A percentile compares a stretch with the other conserved stretches of the same genome.
These are phyloP conservation scores for Aegilops bicornis DNA, from an alignment of 176 grass and related monocot species.

Conservation along the genomic window DNA sequence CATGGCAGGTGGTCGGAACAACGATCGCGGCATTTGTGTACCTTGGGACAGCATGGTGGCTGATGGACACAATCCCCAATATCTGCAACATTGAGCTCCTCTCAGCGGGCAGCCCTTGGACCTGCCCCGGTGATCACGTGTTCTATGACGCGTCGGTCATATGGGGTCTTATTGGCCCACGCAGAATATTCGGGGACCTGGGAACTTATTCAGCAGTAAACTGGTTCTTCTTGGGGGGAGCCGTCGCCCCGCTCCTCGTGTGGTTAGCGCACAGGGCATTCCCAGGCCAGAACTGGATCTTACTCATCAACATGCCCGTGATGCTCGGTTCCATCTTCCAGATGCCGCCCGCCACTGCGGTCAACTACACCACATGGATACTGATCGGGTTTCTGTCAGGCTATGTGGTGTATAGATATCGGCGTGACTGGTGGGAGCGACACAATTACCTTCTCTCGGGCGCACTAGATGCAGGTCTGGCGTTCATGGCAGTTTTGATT, in stretches of 20 bases:
- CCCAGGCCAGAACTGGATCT: constrained; percentile 55
- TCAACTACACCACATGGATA: constrained; percentile 79
- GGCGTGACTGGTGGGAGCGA: constrained; percentile 59
- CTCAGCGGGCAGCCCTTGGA: constrained; percentile 73
- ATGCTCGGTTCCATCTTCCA: constrained; percentile 47
- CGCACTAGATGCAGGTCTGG: constrained; percentile 51
- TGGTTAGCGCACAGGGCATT: constrained; percentile 45
- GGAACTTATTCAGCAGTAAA: constrained; percentile 59
- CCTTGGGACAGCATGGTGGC: constrained; percentile 82
- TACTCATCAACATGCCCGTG: constrained; percentile 70
- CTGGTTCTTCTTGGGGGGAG: constrained; percentile 75
- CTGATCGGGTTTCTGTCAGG: constrained; percentile 57
- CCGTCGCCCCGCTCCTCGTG: constrained; percentile 54
- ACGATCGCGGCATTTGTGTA: constrained; percentile 59
- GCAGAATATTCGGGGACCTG: constrained; percentile 67
- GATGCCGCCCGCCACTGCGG: constrained; percentile 66
- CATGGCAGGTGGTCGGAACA: constrained; percentile 55
- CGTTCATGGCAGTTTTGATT: constrained; percentile 61
- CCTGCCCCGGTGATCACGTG: constrained; percentile 73
- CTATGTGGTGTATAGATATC: constrained; percentile 33
- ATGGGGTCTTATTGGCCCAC: constrained; percentile 81
- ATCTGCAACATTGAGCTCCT: constrained; percentile 58
- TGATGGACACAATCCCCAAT: constrained; percentile 42
- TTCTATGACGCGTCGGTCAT: constrained; percentile 92
- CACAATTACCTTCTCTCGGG: constrained; percentile 75